A percentile compares a stretch with the other conserved stretches of the same genome.
These are phyloP conservation scores for Blastobotrys apis DNA, from an alignment of 1,139 yeast species.

Conservation along the genomic window DNA sequence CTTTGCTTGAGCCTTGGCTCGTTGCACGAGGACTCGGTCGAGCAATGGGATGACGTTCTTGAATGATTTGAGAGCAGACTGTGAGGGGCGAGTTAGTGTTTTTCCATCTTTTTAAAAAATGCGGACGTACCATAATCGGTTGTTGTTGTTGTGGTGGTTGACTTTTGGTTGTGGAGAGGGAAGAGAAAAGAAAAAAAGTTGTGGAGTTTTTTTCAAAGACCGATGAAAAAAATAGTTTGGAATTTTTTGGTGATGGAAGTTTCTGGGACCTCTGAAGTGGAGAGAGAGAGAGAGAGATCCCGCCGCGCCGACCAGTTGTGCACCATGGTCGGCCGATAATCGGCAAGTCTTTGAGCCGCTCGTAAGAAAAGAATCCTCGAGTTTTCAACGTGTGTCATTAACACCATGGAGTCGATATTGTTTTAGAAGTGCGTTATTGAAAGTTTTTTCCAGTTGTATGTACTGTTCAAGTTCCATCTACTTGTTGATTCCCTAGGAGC, in stretches of 20 bases:
- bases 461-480: no score
- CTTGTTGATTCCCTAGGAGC: no score
- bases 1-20: constrained; percentile 85
- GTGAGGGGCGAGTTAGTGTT: background rate
- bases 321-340: no score
- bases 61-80: constrained; percentile 65
- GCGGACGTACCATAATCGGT: background rate
- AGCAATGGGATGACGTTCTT: constrained; percentile 85
- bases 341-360: no score
- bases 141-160: background rate
- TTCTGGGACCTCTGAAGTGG: background rate
- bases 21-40: constrained; percentile 94
- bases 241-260: constrained; percentile 1
- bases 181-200: background rate
- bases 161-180: background rate
- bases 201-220: background rate
- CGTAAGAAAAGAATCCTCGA: no score
- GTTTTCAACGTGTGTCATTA: no score
- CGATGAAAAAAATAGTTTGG: background rate
- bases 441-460: no score
- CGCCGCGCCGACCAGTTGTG: background rate
- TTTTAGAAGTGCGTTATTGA: no score
- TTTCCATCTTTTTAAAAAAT: background rate
- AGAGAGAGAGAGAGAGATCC: background rate
- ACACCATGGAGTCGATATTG: no score